Evolutionary conservation across 345 rosid species (phyloP).

Genomic region (Sonneratia caseolaris): DNA sequence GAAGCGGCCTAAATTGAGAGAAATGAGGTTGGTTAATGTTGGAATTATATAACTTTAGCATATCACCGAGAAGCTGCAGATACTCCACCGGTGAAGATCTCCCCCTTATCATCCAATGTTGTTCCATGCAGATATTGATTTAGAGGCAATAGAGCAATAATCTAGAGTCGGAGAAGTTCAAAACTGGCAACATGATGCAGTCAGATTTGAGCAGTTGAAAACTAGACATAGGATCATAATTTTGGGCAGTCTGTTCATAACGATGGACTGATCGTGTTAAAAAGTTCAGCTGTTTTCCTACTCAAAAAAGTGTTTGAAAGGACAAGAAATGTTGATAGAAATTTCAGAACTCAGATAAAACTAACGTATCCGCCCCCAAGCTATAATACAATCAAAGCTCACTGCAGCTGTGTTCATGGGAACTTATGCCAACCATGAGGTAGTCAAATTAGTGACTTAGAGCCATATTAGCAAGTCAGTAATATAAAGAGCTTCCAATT

Average conservation of each 20-base stretch:
- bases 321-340: not conserved
- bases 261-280: not conserved
- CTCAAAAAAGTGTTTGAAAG: not conserved
- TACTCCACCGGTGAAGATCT: not conserved
- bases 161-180: not conserved
- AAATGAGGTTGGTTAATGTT: not conserved
- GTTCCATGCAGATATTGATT: not conserved
- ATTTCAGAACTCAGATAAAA: not conserved
- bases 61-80: not conserved
- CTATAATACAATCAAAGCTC: not conserved
- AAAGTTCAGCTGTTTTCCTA: not conserved
- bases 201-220: not conserved
- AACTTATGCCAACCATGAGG: not conserved
- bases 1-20: conserved; percentile 63
- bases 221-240: not conserved
- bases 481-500: no score
- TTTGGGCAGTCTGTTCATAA: not conserved
- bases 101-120: not conserved
- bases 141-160: not conserved
- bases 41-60: not conserved
- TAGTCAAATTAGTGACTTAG: not conserved
- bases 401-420: not conserved
- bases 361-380: not conserved
- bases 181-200: not conserved
- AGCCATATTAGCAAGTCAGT: not conserved